These are phyloP conservation scores for Paecilomyces formosus DNA, from an alignment of 2,329 filamentous ascomycete species.

Conservation along the genomic window DNA sequence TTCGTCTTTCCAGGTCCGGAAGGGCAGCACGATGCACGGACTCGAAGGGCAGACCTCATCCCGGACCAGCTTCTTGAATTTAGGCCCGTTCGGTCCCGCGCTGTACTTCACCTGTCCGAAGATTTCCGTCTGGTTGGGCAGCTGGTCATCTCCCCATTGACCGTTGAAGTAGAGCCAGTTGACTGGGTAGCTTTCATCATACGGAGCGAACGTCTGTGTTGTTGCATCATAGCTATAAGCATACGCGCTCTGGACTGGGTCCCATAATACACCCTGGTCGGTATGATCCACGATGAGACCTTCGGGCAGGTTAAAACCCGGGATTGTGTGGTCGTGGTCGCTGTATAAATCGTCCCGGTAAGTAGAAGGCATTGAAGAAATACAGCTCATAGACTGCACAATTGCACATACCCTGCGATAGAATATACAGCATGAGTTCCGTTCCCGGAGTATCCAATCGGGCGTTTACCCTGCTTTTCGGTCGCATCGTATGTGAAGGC, in stretches of 20 bases:
- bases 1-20: constrained; percentile 16
- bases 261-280: constrained; percentile 51
- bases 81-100: constrained; percentile 54
- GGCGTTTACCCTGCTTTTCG: constrained; percentile 47
- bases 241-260: constrained; percentile 50
- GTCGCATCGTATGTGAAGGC: constrained; percentile 53
- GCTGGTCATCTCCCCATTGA: constrained; percentile 56
- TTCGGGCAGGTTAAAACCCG: constrained; percentile 49
- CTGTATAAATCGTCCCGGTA: constrained; percentile 19
- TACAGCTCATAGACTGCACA: not conserved
- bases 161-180: constrained; percentile 52
- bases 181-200: constrained; percentile 40
- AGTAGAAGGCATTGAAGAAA: not conserved
- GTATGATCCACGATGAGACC: constrained; percentile 50
- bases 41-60: constrained; percentile 50
- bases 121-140: constrained; percentile 43
- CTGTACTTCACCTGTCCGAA: constrained; percentile 51
- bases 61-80: constrained; percentile 51
- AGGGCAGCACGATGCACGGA: constrained; percentile 37
- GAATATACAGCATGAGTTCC: constrained; percentile 62
- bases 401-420: constrained; percentile 35
- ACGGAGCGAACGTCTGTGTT: constrained; percentile 40
- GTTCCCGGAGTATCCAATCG: constrained; percentile 51
- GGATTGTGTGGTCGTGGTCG: constrained; percentile 57
- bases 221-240: constrained; percentile 46